Conservation (phyloP, 768 basidiomycete genomes). For the Boletellus ananiceps region DNA sequence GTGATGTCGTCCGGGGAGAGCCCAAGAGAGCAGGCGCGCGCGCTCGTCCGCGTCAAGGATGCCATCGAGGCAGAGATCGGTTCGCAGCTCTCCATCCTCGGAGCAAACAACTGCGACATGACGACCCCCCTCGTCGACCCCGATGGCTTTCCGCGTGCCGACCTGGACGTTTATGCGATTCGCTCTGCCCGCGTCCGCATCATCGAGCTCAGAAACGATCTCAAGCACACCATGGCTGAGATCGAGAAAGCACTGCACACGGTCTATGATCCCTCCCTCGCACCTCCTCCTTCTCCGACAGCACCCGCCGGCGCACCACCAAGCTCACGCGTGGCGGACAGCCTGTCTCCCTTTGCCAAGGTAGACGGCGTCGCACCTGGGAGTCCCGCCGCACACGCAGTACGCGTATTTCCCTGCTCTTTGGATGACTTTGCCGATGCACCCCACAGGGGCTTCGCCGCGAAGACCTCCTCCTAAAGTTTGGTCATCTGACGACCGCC, state of each 20-base stretch:
- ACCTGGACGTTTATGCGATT: conserved; percentile 81
- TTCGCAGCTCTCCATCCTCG: conserved; percentile 56
- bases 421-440: not conserved
- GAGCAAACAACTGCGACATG: conserved; percentile 59
- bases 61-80: conserved; percentile 69
- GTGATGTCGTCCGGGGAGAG: conserved; percentile 38
- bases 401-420: conserved; percentile 33
- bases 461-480: conserved; percentile 69
- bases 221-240: conserved; percentile 55
- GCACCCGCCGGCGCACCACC: conserved; percentile 26
- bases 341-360: conserved; percentile 60
- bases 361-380: conserved; percentile 76
- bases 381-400: conserved; percentile 82
- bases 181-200: conserved; percentile 70
- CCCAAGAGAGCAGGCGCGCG: conserved; percentile 54
- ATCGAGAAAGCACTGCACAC: conserved; percentile 65
- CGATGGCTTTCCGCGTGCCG: conserved; percentile 86
- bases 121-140: conserved; percentile 73
- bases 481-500: conserved; percentile 55
- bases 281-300: not conserved
- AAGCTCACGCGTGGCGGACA: conserved; percentile 11
- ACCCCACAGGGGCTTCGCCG: conserved; percentile 55
- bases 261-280: conserved; percentile 52
- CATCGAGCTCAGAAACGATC: conserved; percentile 80
- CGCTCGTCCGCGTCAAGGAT: conserved; percentile 65